Conservation (phyloP, 1,284 basidiomycete species). For the Irpex sp. region DNA sequence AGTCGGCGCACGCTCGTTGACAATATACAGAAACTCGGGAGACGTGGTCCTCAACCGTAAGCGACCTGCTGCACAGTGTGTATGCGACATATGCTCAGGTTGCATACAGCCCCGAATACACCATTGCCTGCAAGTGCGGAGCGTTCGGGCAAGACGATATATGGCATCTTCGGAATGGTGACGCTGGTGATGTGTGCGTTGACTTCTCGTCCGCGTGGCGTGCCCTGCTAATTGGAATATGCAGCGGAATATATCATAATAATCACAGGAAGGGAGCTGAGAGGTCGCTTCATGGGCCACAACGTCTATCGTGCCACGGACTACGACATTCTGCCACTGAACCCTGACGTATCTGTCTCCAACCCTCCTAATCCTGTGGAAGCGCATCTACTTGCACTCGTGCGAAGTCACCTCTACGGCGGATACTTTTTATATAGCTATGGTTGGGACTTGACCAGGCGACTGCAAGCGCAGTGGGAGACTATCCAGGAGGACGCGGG, state of each 20-base stretch:
- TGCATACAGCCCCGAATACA: conserved; percentile 49
- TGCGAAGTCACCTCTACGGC: conserved; percentile 80
- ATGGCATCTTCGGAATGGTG: conserved; percentile 86
- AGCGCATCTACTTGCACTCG: conserved; percentile 81
- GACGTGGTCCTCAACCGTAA: conserved; percentile 69
- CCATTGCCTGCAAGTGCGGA: conserved; percentile 49
- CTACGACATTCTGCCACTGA: conserved; percentile 89
- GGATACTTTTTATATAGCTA: conserved; percentile 92
- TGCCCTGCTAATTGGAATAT: neutral
- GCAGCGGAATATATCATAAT: conserved; percentile 92
- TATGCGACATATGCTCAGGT: neutral
- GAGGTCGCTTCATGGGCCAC: conserved; percentile 78
- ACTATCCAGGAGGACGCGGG: conserved; percentile 44
- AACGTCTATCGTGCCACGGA: conserved; percentile 89
- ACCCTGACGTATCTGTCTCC: conserved; percentile 60
- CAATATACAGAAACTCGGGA: conserved; percentile 67
- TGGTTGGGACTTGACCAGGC: conserved; percentile 86
- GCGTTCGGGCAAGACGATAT: conserved; percentile 61
- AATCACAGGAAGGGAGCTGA: conserved; percentile 80
- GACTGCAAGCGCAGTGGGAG: conserved; percentile 82
- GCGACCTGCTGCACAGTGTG: conserved; percentile 21
- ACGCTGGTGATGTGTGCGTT: conserved; percentile 81
- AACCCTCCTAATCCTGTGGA: conserved; percentile 82
- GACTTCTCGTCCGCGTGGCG: neutral
- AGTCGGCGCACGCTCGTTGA: conserved; percentile 59